Base-by-base conservation (phyloP, 305 asterid genomes). In the Fraxinus albicans region DNA sequence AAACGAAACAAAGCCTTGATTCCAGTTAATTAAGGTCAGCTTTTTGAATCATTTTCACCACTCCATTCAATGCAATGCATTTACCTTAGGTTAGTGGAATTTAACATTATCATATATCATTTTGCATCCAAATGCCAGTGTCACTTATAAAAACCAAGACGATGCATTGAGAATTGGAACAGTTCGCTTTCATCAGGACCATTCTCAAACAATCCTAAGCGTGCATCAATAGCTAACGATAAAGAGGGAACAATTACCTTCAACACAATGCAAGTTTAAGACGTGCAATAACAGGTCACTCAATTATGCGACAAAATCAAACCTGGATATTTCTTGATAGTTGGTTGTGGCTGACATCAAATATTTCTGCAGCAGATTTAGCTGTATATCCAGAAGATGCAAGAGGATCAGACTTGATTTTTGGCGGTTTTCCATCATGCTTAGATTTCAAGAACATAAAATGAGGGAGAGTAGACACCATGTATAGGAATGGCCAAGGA, bases 381-480 rank as follows among this genome's bases (percentile, higher is more conserved):
- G 84, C 78, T 74, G 82, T 78, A 40, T 58, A 80, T 83, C 88
- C 92, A 86, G 90, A 84, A 80, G 88, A 88, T n/a, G 90, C 75
- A 77, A 82, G 85, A 36, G 86, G 82, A 82, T 87, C 87, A 77
- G 86, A 77, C 72, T 84, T 84, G 63, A 87, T 55, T 86, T 84
- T 88, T 55, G 87, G 76, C 15, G 81, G 79, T 65, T 90, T 91
- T 79, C 88, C 92, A 8, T 92, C 91, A 34, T 87, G 90, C 77
- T 86, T 87, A 81, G 89, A 67, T 80, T 86, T 88, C 60, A 89
- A 83, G 53, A 88, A 44, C 88, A 86, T 86, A 82, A 85, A 88
- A 69, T 89, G 89, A 77, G 92, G 92, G 42, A 86, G 84, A 25
- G 88, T 80, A 82, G 92, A 83, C 44, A 77, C 92, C 92, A 89